Evolutionary conservation across 495 filamentous ascomycete species (phyloP).

Genomic region (Xylaria palmicola): DNA sequence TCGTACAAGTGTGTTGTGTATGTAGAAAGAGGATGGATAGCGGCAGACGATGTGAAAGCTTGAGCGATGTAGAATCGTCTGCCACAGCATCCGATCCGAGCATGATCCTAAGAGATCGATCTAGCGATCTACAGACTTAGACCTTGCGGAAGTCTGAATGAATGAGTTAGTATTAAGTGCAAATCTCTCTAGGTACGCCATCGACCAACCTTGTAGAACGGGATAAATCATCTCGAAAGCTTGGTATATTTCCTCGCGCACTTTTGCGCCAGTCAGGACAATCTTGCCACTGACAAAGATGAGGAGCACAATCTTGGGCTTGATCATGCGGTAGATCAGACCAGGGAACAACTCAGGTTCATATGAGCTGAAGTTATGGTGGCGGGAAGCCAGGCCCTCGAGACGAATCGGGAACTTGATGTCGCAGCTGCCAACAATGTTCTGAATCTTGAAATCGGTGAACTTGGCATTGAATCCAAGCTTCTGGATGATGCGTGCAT

Average conservation of each 20-base stretch:
- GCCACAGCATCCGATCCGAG: neutral
- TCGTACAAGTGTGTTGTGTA: conserved; percentile 53
- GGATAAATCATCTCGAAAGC: conserved; percentile 99
- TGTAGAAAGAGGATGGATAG: conserved; percentile 12
- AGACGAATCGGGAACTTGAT: conserved; percentile 99
- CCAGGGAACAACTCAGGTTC: conserved; percentile 98
- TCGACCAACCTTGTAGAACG: conserved; percentile 83
- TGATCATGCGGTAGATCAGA: conserved; percentile 99
- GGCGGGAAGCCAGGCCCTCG: conserved; percentile 89
- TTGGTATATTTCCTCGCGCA: conserved; percentile 98
- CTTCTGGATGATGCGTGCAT: conserved; percentile 99
- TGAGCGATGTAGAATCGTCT: neutral
- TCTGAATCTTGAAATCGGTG: conserved; percentile 99
- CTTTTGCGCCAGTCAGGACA: conserved; percentile 95
- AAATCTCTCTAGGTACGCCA: neutral
- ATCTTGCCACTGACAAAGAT: conserved; percentile 99
- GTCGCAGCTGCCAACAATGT: conserved; percentile 97
- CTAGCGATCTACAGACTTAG: too few species aligned
- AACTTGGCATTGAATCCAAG: conserved; percentile 99
- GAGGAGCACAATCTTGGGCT: conserved; percentile 97
- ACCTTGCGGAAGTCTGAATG: conserved; percentile 50
- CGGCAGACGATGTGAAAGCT: neutral
- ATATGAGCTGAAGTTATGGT: conserved; percentile 99
- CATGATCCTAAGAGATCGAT: conserved; percentile 5
- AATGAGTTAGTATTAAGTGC: conserved; percentile 1